Conservation (phyloP, 345 rosid genomes). For the Eucalyptus cloeziana region DNA sequence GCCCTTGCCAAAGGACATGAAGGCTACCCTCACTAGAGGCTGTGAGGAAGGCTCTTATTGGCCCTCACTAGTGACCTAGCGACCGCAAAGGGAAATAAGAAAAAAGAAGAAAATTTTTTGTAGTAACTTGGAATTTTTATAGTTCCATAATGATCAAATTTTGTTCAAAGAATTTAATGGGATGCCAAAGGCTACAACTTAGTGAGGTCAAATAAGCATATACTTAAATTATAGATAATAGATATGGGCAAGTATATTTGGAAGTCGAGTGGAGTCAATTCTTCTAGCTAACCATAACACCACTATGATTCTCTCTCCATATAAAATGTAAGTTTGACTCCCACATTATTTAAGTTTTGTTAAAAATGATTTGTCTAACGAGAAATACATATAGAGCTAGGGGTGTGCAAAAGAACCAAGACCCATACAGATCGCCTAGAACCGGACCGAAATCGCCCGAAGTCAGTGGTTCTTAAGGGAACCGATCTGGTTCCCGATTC, state of each 20-base stretch:
- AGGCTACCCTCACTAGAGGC: not conserved
- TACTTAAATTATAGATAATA: not conserved
- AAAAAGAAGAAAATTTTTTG: not conserved
- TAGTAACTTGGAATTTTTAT: not conserved
- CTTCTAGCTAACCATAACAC: not conserved
- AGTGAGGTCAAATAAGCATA: not conserved
- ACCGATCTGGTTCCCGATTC: too few relatives aligned
- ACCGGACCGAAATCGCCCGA: too few relatives aligned
- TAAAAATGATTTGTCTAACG: not conserved
- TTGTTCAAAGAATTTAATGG: not conserved
- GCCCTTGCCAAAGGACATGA: not conserved
- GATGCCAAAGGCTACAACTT: not conserved
- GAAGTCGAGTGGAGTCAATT: not conserved
- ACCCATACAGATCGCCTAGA: too few relatives aligned
- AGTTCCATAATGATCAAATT: not conserved
- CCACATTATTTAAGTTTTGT: not conserved
- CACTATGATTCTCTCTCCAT: not conserved
- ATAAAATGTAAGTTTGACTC: not conserved
- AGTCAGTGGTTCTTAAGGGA: too few relatives aligned
- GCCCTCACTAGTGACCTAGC: accelerated
- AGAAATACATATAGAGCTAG: not conserved
- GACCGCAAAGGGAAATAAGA: too few relatives aligned
- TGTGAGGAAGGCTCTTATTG: not conserved
- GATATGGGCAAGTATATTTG: not conserved
- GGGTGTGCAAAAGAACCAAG: too few relatives aligned